A percentile compares a stretch with the other conserved stretches of the same genome.
These are phyloP conservation scores for Rubia peregrina DNA, from an alignment of 305 asterid species.

Conservation along the genomic window DNA sequence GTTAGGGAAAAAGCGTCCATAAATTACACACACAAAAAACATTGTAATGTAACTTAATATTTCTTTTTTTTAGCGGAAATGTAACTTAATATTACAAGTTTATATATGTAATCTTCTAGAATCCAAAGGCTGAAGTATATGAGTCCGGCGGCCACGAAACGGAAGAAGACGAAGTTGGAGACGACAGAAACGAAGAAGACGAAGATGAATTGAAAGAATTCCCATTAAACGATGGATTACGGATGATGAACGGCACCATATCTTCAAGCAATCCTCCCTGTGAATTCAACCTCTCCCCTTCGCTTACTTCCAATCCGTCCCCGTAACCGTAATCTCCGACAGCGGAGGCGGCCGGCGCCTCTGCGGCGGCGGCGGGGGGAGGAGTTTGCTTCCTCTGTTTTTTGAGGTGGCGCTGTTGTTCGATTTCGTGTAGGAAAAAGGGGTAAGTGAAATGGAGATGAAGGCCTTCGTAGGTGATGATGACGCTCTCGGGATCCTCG, in stretches of 20 bases:
- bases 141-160: conserved; percentile 44
- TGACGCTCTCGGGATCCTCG: conserved; percentile 56
- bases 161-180: conserved; percentile 49
- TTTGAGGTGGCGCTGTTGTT: conserved; percentile 22
- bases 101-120: neutral
- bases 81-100: too few relatives aligned
- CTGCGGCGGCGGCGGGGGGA: conserved; percentile 9
- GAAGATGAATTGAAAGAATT: conserved; percentile 35
- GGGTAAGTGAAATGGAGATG: conserved; percentile 83
- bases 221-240: conserved; percentile 39
- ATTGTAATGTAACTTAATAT: too few relatives aligned
- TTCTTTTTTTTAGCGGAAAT: too few relatives aligned
- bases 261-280: conserved; percentile 91
- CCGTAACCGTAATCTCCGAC: too few relatives aligned
- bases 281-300: conserved; percentile 7
- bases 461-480: conserved; percentile 77
- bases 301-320: too few relatives aligned
- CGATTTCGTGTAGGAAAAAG: conserved; percentile 26
- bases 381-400: conserved; percentile 31
- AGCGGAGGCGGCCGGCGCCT: too few relatives aligned
- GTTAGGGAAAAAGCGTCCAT: neutral
- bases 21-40: neutral
- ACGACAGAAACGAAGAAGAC: conserved; percentile 38
- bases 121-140: conserved; percentile 21
- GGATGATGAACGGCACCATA: conserved; percentile 58